Conservation (phyloP, 108 stramenopile genomes). For the Nitzschia sp. region DNA sequence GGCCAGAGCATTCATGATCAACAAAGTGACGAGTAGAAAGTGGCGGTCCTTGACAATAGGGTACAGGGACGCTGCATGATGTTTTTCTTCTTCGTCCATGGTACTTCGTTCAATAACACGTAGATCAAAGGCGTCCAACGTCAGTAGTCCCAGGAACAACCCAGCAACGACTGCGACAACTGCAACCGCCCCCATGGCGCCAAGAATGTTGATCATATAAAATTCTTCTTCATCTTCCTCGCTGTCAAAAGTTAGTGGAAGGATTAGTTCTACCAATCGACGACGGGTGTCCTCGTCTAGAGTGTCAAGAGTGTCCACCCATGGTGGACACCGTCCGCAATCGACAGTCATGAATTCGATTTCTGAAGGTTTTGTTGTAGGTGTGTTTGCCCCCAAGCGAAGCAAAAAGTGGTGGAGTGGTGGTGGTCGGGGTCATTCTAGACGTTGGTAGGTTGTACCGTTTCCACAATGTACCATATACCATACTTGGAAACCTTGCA, state of each 20-base stretch:
- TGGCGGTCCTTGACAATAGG: slow-evolving; percentile 71
- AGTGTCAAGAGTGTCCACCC: too few species aligned
- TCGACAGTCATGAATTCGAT: too few species aligned
- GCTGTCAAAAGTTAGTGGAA: slow-evolving; percentile 2
- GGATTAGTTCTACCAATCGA: neutral
- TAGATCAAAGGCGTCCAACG: slow-evolving; percentile 72
- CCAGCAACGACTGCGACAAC: slow-evolving; percentile 74
- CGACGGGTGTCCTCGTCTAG: neutral
- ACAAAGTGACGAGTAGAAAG: slow-evolving; percentile 81
- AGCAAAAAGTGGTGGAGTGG: neutral
- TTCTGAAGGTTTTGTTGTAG: too few species aligned
- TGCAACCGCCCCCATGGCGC: slow-evolving; percentile 35
- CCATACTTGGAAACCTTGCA: too few species aligned
- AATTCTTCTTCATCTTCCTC: slow-evolving; percentile 6
- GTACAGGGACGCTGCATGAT: slow-evolving; percentile 34
- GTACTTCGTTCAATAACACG: slow-evolving; percentile 45
- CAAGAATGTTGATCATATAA: slow-evolving; percentile 25
- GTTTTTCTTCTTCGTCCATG: slow-evolving; percentile 40
- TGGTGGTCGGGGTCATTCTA: neutral
- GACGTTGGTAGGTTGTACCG: too few species aligned
- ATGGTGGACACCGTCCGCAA: too few species aligned
- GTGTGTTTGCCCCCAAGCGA: neutral
- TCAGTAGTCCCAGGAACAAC: slow-evolving; percentile 77
- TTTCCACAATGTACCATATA: too few species aligned
- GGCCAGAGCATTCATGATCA: slow-evolving; percentile 81